A percentile compares a stretch with the other conserved stretches of the same genome.
These are phyloP conservation scores for Perkinsus olseni DNA, from an alignment of 169 alveolate genomes.

Conservation along the genomic window DNA sequence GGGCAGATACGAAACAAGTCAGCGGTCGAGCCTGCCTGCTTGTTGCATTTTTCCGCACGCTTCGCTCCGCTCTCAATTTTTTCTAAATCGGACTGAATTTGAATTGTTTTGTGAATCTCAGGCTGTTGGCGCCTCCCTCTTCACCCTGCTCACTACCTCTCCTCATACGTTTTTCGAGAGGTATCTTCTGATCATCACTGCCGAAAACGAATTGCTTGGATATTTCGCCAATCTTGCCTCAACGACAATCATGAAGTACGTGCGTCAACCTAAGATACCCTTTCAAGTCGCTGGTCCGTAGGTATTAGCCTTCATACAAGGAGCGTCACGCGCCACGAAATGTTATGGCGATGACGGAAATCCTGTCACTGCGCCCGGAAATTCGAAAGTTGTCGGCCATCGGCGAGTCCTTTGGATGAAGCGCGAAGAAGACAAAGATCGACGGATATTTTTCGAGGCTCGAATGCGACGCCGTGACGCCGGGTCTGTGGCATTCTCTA, in stretches of 20 bases:
- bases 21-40: no score
- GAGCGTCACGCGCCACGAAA: constrained; percentile 3
- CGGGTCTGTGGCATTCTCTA: neutral
- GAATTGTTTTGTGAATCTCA: neutral
- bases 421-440: neutral
- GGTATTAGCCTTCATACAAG: neutral
- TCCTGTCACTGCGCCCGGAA: neutral
- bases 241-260: neutral
- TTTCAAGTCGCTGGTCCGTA: neutral
- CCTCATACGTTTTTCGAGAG: neutral
- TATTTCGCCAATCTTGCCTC: neutral
- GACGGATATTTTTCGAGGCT: neutral
- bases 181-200: neutral
- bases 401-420: neutral
- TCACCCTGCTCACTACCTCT: neutral
- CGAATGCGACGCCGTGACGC: neutral
- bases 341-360: neutral
- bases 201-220: neutral
- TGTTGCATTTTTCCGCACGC: no score
- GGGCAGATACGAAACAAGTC: no score
- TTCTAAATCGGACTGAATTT: no score
- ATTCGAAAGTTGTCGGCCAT: neutral
- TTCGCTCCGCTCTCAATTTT: no score
- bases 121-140: neutral
- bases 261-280: neutral